Percentiles rank a stretch among this genome's conserved stretches.
These are phyloP conservation scores for Didymella arachidicola DNA, from an alignment of 2,329 filamentous ascomycete species.

Conservation along the genomic window DNA sequence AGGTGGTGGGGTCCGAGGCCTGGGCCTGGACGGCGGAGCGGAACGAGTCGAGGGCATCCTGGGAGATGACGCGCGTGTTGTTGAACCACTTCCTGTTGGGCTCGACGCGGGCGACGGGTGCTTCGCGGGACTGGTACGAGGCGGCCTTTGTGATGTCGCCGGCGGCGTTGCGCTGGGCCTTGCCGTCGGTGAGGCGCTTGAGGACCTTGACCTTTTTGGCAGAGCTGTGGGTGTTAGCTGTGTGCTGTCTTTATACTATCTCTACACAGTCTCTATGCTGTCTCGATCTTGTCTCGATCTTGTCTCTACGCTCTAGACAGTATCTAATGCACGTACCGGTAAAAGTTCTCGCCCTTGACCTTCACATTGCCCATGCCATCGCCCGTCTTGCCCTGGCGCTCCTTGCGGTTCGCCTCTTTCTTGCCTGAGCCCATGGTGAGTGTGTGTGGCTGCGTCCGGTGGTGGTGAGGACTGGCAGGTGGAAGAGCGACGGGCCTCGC, in stretches of 20 bases:
- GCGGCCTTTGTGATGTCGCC: conserved; percentile 88
- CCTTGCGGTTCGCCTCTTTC: conserved; percentile 85
- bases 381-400: conserved; percentile 82
- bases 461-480: conserved; percentile 24
- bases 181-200: conserved; percentile 90
- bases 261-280: no score
- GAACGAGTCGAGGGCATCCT: conserved; percentile 86
- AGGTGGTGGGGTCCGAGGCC: conserved; percentile 87
- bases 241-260: no score
- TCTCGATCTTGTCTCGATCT: no score
- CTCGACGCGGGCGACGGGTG: conserved; percentile 86
- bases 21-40: conserved; percentile 91
- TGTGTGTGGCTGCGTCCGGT: conserved; percentile 1
- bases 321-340: conserved; percentile 56
- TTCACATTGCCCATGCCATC: conserved; percentile 93
- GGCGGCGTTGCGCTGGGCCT: conserved; percentile 78
- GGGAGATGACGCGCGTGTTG: conserved; percentile 88
- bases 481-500: conserved; percentile 17
- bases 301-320: no score
- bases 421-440: conserved; percentile 82
- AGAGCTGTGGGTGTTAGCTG: conserved; percentile 56
- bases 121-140: conserved; percentile 81
- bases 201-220: conserved; percentile 85
- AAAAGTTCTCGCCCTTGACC: conserved; percentile 98
- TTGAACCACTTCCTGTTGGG: conserved; percentile 98